Conservation (phyloP, 169 alveolate species). For the Fabrea salina region DNA sequence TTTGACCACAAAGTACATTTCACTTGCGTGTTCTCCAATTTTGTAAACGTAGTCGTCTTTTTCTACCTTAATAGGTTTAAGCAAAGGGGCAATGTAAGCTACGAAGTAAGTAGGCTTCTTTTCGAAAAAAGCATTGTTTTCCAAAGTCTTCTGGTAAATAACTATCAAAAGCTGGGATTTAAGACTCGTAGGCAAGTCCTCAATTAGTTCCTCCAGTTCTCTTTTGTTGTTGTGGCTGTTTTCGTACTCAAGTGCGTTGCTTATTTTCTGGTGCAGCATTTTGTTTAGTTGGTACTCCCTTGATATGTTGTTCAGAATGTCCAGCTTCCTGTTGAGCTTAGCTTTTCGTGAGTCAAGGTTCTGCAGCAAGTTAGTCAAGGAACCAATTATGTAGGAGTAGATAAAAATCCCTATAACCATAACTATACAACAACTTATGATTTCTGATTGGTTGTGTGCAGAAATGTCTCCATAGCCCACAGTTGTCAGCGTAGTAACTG, state of each 20-base stretch:
- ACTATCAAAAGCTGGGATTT: constrained; percentile 31
- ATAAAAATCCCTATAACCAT: constrained; percentile 57
- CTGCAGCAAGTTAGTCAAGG: constrained; percentile 36
- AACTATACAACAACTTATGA: constrained; percentile 9
- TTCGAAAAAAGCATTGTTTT: constrained; percentile 39
- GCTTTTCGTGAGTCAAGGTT: constrained; percentile 43
- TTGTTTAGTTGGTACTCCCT: constrained; percentile 28
- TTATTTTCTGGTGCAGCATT: background rate
- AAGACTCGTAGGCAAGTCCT: constrained; percentile 46
- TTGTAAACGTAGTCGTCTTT: constrained; percentile 42
- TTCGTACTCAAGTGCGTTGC: constrained; percentile 31
- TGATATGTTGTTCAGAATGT: constrained; percentile 35
- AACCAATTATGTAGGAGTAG: constrained; percentile 54
- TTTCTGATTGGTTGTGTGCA: constrained; percentile 34
- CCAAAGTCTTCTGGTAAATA: constrained; percentile 40
- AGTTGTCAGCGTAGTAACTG: constrained; percentile 62
- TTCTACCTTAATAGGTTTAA: constrained; percentile 40
- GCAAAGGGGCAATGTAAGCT: constrained; percentile 53
- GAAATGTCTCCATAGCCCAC: constrained; percentile 65
- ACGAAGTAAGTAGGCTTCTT: constrained; percentile 46
- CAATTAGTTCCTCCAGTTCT: constrained; percentile 28
- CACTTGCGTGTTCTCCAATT: constrained; percentile 47
- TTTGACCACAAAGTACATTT: constrained; percentile 46
- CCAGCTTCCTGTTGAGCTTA: constrained; percentile 48
- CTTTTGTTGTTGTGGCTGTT: constrained; percentile 2